Evolutionary conservation across 2,329 filamentous ascomycete species (phyloP).

Genomic region (Neonectria hederae): DNA sequence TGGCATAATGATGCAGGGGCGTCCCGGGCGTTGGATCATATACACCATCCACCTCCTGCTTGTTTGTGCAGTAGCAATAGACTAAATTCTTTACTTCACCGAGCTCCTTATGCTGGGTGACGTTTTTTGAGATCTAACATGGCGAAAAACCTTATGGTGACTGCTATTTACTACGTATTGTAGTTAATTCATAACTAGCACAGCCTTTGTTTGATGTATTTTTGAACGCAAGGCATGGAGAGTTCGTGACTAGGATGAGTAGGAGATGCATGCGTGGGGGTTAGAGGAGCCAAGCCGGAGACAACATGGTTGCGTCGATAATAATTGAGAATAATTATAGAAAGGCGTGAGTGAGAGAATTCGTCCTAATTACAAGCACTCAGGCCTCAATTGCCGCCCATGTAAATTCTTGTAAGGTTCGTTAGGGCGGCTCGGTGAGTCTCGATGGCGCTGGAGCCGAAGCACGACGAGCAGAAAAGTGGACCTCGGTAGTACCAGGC

Average conservation of each 20-base stretch:
- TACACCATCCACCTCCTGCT: background rate
- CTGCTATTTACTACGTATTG: background rate
- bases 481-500: slow-evolving; percentile 31
- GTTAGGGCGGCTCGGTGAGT: background rate
- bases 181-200: background rate
- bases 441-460: background rate
- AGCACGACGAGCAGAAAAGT: slow-evolving; percentile 25
- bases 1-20: background rate
- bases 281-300: too few species aligned
- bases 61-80: background rate
- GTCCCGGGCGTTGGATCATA: background rate
- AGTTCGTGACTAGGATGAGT: too few species aligned
- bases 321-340: background rate
- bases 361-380: background rate
- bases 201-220: background rate
- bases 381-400: background rate
- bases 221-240: too few species aligned
- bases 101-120: background rate
- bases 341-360: background rate
- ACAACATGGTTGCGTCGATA: too few species aligned
- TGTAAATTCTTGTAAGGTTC: background rate
- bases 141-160: background rate
- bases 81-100: background rate
- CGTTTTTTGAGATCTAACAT: too few species aligned
- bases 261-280: background rate